Evolutionary conservation across 208 protist species (phyloP).

Genomic region (Crithidia bombi): DNA sequence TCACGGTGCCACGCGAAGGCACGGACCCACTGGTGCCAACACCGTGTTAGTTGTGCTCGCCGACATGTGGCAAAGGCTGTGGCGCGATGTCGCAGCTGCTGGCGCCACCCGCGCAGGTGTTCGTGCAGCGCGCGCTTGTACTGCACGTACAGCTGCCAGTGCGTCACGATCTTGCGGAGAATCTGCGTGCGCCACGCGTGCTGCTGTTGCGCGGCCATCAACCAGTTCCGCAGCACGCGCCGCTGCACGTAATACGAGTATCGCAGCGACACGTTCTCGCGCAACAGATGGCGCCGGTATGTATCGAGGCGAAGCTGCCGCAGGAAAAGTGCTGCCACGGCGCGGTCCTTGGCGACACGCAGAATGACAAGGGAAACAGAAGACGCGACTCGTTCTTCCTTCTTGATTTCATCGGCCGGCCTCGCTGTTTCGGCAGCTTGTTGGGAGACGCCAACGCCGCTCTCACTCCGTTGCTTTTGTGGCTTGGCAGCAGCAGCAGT

Average conservation of each 20-base stretch:
- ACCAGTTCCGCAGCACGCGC: slow-evolving; percentile 49
- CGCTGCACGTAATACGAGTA: slow-evolving; percentile 65
- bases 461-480: background rate
- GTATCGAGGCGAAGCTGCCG: slow-evolving; percentile 59
- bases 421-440: background rate
- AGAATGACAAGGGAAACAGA: slow-evolving; percentile 77
- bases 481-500: too few species aligned
- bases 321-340: slow-evolving; percentile 61
- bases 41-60: slow-evolving; percentile 12
- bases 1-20: slow-evolving; percentile 29
- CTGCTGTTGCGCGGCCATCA: background rate
- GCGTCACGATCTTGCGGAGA: slow-evolving; percentile 10
- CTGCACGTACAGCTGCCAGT: slow-evolving; percentile 37
- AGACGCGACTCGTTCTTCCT: slow-evolving; percentile 15
- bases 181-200: slow-evolving; percentile 1
- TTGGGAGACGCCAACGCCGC: background rate
- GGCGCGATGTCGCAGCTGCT: slow-evolving; percentile 22
- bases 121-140: background rate
- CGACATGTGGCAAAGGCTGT: slow-evolving; percentile 14
- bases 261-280: slow-evolving; percentile 57
- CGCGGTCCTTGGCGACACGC: slow-evolving; percentile 53
- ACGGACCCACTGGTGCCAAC: slow-evolving; percentile 36
- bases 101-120: slow-evolving; percentile 16
- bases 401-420: background rate
- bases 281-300: slow-evolving; percentile 28